Base-by-base conservation (phyloP, 768 basidiomycete genomes). In the Boletus sp. region DNA sequence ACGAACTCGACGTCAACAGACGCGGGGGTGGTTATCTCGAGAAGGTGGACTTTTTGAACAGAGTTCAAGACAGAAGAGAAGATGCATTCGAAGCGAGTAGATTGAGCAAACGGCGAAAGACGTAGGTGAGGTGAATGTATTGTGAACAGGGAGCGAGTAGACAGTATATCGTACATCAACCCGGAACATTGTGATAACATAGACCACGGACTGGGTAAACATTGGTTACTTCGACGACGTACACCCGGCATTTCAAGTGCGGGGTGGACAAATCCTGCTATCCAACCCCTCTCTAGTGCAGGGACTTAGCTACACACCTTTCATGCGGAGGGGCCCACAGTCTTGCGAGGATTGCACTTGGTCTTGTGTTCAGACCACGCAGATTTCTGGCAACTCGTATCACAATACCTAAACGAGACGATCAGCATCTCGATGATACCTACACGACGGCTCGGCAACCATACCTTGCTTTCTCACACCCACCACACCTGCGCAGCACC, bases 1-100 rank as follows among this genome's bases (percentile, higher is more conserved):
- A 90, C 59, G 87, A 90, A 56, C 76, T 94, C n/a, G 82, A 87
- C 46, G 81, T 82, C 4, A 86, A 91, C 55, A 75, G 85, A 44
- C 79, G 85, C 39, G 81, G 84, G 0, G 90, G 88, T 9, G 89
- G 91, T 0, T 94, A 88, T 69, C 73, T 94, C 19, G 91, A 90
- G 60, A 93, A 88, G 71, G 83, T 91, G 30, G 90, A 92, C 37
- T 94, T 93, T 64, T 70, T 94, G 62, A 74, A 84, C 54, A 74
- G 92, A 43, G 91, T 93, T 0, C 85, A 83, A 32, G 83, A 83
- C 45, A 77, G 88, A 56, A 84, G 80, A 68, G 88, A 88, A 43
- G 82, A 83, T 46, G 78, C 74, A 2, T 65, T 87, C 8, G 87
- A 89, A 41, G 73, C 78, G 11, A 77, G 71, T 57, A 84, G 81